phyloP scores from a whole-genome alignment of 352 stramenopile species.

The Phytophthora podocarpi region DNA sequence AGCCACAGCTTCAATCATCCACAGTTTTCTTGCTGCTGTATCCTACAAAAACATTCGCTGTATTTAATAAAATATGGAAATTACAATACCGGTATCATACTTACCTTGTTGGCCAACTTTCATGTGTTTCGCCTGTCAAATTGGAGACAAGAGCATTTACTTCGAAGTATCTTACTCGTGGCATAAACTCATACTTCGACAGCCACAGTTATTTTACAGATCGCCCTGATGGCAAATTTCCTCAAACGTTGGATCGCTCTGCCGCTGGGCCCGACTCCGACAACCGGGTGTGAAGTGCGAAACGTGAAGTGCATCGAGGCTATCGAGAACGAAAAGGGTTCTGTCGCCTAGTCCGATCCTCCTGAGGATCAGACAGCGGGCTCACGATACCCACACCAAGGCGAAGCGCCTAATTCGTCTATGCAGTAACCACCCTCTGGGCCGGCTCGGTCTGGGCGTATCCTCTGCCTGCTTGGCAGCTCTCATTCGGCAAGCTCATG shows the following conservation, averaged over 20 bases:
- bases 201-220: slow-evolving; percentile 9
- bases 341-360: slow-evolving; percentile 17
- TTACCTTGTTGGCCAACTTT: no score
- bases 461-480: not conserved
- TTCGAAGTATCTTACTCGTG: no score
- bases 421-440: not conserved
- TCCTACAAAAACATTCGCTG: no score
- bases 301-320: slow-evolving; percentile 10
- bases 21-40: no score
- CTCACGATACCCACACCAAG: not conserved
- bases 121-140: slow-evolving; percentile 9
- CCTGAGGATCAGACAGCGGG: slow-evolving; percentile 24
- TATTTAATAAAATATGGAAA: no score
- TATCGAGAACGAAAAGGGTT: slow-evolving; percentile 28
- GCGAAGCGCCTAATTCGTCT: slow-evolving; percentile 19
- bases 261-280: slow-evolving; percentile 6
- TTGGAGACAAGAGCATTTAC: no score
- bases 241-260: slow-evolving; percentile 20
- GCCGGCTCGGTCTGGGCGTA: not conserved
- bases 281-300: slow-evolving; percentile 14
- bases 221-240: slow-evolving; percentile 13
- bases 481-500: slow-evolving; percentile 1
- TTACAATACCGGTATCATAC: no score
- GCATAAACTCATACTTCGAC: slow-evolving; percentile 9
- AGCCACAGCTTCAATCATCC: slow-evolving; percentile 9